These are phyloP conservation scores for Proliferodiscus dingleyae DNA, from an alignment of 2,329 filamentous ascomycete genomes.

Conservation along the genomic window DNA sequence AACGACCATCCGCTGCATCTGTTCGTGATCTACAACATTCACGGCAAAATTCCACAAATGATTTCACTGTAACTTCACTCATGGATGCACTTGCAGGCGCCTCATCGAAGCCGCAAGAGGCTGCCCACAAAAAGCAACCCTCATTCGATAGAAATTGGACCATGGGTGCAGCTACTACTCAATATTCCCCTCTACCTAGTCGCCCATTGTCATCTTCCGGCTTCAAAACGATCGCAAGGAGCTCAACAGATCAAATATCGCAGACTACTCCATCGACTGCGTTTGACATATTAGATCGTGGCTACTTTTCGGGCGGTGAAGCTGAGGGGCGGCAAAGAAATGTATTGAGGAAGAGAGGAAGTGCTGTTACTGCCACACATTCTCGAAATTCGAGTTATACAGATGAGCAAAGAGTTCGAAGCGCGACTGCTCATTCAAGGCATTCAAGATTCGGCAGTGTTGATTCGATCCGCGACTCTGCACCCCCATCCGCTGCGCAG, in stretches of 20 bases:
- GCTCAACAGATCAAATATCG: slow-evolving; percentile 29
- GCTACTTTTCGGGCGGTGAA: slow-evolving; percentile 91
- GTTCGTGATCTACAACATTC: slow-evolving; percentile 79
- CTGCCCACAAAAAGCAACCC: slow-evolving; percentile 57
- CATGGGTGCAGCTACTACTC: slow-evolving; percentile 41
- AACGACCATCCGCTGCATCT: slow-evolving; percentile 72
- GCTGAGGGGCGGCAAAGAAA: slow-evolving; percentile 71
- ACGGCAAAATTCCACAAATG: slow-evolving; percentile 64
- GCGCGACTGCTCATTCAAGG: slow-evolving; percentile 59
- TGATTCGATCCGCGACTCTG: slow-evolving; percentile 64
- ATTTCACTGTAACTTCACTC: slow-evolving; percentile 36
- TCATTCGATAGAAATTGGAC: slow-evolving; percentile 70
- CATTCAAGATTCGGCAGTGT: slow-evolving; percentile 77
- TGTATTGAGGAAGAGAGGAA: slow-evolving; percentile 74
- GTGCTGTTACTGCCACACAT: slow-evolving; percentile 47
- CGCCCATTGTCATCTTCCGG: slow-evolving; percentile 27
- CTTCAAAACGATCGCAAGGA: slow-evolving; percentile 22
- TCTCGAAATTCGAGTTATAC: slow-evolving; percentile 71
- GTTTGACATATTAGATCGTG: slow-evolving; percentile 58
- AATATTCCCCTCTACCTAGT: slow-evolving; percentile 18
- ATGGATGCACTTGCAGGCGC: slow-evolving; percentile 37
- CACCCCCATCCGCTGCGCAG: slow-evolving; percentile 59
- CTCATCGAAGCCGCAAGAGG: slow-evolving; percentile 17
- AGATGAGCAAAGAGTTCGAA: slow-evolving; percentile 66
- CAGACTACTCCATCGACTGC: slow-evolving; percentile 41